These are phyloP conservation scores for Venturia aucupariae DNA, from an alignment of 2,329 filamentous ascomycete species.

Conservation along the genomic window DNA sequence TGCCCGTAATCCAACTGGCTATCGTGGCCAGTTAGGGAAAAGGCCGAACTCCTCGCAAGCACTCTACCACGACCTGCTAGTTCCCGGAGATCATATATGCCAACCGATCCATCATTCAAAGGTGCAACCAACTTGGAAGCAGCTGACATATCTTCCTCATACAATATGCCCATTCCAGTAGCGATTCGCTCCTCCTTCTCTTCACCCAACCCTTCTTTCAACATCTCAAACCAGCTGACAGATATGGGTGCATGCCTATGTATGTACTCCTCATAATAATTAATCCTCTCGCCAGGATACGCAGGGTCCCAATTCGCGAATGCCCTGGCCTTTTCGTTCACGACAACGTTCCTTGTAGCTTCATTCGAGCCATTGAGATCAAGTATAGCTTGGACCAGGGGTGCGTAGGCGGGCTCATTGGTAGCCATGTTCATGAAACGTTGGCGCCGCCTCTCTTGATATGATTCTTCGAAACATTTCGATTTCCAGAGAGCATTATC, in stretches of 20 bases:
- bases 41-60: constrained; percentile 54
- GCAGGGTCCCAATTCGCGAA: constrained; percentile 77
- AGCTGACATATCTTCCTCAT: constrained; percentile 44
- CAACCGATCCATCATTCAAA: constrained; percentile 79
- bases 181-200: constrained; percentile 36
- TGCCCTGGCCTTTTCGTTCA: constrained; percentile 42
- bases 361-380: constrained; percentile 17
- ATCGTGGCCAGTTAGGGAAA: constrained; percentile 44
- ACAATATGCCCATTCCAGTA: constrained; percentile 60
- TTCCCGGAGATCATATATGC: constrained; percentile 59
- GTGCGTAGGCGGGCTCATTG: constrained; percentile 34
- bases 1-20: constrained; percentile 32
- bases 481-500: constrained; percentile 70
- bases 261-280: constrained; percentile 86
- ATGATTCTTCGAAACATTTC: constrained; percentile 62
- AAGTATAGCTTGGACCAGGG: constrained; percentile 29
- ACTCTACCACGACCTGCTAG: constrained; percentile 48
- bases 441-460: constrained; percentile 53
- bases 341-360: constrained; percentile 25
- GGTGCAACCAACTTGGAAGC: constrained; percentile 61
- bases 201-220: constrained; percentile 33
- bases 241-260: constrained; percentile 67
- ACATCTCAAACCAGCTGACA: constrained; percentile 67
- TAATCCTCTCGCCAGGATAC: constrained; percentile 59
- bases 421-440: constrained; percentile 35